Evolutionary conservation across 176 grass and related monocot genomes (phyloP), one percentile per base, ranked within the genome.

Genomic region (Oryza australiensis): DNA sequence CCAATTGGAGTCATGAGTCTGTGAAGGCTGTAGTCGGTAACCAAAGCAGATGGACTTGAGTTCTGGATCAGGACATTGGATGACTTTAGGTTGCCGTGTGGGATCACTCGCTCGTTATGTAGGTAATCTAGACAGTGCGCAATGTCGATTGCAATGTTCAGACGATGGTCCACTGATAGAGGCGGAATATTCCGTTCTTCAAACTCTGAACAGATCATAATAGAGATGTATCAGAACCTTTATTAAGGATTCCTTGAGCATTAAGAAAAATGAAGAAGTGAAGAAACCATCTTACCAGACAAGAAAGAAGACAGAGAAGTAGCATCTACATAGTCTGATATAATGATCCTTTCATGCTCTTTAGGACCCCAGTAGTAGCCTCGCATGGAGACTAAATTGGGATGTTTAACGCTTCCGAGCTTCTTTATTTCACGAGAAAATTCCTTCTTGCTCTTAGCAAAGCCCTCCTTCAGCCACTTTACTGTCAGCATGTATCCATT

Each of bases 341-440:
- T 84, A 53, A 97, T 84, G 79, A 94, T 94, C 80, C 91, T 97
- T 72, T 97, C 94, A 3, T 97, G 94, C 67, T 94, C 91, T 80
- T 90, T 97, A 5, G 94, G 92, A 10, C 94, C 94, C 94, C 94
- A 97, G 71, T 94, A 97, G 78, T 90, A 97, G 59, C 94, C 94
- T 40, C 94, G 73, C 72, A 94, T 71, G 22, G 84, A 83, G 14
- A 98, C 88, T 67, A 98, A 43, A 87, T 91, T 98, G 30, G 69
- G 78, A 84, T 94, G 92, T 67, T 79, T 91, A n/a, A 98, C 82
- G 48, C 70, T 88, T 41, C 92, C 92, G 4, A 98, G 90, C 87
- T 93, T 98, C 46, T 94, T 98, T 64, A 92, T 91, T 72, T 98
- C 95, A 84, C 92, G 91, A 30, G 88, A 86, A 89, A 98, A 98